A percentile compares a stretch with the other conserved stretches of the same genome.
Evolutionary conservation across 2,329 filamentous ascomycete species (phyloP).

Genomic region (Periconia macrospinosa): DNA sequence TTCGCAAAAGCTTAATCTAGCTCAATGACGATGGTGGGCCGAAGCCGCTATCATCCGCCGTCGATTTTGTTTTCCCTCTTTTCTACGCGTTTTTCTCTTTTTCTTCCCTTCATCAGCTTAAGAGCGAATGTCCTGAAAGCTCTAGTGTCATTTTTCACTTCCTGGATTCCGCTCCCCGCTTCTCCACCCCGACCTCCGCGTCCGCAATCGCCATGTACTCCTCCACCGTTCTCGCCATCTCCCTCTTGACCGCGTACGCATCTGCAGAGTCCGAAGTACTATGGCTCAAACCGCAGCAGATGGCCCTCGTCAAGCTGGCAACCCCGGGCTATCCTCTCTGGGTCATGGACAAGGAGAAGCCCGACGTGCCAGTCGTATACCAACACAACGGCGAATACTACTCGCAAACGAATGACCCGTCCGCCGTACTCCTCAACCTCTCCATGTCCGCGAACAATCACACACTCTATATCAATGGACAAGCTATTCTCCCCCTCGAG

Average conservation of each 20-base stretch:
- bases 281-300: slow-evolving; percentile 15
- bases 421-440: slow-evolving; percentile 20
- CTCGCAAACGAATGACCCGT: slow-evolving; percentile 4
- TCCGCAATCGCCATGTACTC: slow-evolving; percentile 8
- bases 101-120: not conserved
- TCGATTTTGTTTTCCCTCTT: not conserved
- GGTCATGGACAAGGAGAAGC: slow-evolving; percentile 15
- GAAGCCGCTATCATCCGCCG: not conserved
- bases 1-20: not conserved
- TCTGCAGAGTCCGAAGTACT: slow-evolving; percentile 9
- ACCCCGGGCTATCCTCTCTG: slow-evolving; percentile 18
- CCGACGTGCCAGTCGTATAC: slow-evolving; percentile 6
- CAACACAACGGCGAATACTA: slow-evolving; percentile 9
- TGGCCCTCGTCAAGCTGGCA: slow-evolving; percentile 18
- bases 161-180: not conserved
- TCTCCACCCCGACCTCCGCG: not conserved
- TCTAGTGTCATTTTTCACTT: not conserved
- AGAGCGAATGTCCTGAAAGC: not conserved
- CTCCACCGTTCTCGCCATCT: slow-evolving; percentile 8
- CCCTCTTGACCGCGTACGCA: not conserved
- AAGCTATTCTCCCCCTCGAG: slow-evolving; percentile 15
- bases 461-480: slow-evolving; percentile 17
- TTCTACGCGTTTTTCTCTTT: not conserved
- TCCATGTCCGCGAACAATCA: slow-evolving; percentile 17
- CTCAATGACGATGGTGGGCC: not conserved